Evolutionary conservation across 2,329 filamentous ascomycete species (phyloP).

Genomic region (Helotiales sp.): DNA sequence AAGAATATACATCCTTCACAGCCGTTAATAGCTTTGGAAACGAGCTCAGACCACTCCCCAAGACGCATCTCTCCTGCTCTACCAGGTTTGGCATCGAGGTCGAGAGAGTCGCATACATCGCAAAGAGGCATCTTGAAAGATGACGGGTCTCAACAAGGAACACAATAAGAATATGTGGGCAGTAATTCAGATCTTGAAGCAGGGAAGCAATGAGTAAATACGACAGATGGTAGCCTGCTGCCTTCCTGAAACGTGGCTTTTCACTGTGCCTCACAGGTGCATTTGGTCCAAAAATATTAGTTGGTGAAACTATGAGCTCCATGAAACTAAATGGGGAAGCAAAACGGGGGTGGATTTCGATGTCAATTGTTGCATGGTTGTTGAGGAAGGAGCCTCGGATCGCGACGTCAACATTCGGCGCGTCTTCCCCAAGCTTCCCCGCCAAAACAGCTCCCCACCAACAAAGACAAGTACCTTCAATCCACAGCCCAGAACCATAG

Average conservation of each 20-base stretch:
- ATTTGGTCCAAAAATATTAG: too few relatives aligned
- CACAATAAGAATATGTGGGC: neutral
- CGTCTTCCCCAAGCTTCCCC: neutral
- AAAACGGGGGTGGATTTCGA: too few relatives aligned
- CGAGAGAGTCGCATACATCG: neutral
- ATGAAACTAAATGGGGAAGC: too few relatives aligned
- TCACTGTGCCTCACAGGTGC: too few relatives aligned
- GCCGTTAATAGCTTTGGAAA: neutral
- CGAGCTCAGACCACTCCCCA: neutral
- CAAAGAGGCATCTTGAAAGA: slow-evolving; percentile 1
- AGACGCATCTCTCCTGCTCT: neutral
- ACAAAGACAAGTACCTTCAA: neutral
- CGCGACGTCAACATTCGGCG: too few relatives aligned
- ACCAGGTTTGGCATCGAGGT: too few relatives aligned
- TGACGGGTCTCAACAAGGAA: neutral
- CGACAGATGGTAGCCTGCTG: neutral
- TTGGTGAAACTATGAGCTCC: too few relatives aligned
- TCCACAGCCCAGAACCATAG: neutral
- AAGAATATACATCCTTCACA: slow-evolving; percentile 5
- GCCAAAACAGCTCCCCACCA: neutral
- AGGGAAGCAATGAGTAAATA: neutral
- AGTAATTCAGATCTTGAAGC: neutral
- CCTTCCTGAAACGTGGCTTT: neutral
- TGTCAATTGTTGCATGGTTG: too few relatives aligned
- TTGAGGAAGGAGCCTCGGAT: too few relatives aligned